phyloP scores from a whole-genome alignment of 352 stramenopile species.

The Phytopythium aichiense region DNA sequence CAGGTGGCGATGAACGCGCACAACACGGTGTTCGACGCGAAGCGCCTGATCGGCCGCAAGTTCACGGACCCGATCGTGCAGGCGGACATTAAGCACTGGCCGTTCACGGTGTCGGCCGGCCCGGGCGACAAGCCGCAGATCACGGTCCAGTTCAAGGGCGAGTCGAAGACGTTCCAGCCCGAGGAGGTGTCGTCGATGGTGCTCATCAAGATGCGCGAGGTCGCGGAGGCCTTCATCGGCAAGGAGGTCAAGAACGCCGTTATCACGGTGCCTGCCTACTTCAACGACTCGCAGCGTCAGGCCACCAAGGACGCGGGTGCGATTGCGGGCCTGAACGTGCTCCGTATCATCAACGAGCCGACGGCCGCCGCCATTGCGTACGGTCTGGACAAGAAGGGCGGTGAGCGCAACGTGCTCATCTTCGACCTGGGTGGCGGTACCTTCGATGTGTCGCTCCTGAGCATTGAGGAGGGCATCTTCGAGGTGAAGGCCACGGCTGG shows the following conservation, averaged over 20 bases:
- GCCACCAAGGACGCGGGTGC: constrained; percentile 93
- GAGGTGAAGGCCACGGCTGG: constrained; percentile 95
- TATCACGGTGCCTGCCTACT: constrained; percentile 95
- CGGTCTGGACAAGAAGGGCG: constrained; percentile 91
- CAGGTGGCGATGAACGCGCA: constrained; percentile 89
- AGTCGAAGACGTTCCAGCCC: constrained; percentile 63
- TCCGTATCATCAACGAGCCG: constrained; percentile 97
- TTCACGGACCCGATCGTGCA: constrained; percentile 90
- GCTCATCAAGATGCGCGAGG: constrained; percentile 67
- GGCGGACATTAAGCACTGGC: constrained; percentile 62
- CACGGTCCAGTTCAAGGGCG: constrained; percentile 64
- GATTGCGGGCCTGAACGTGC: constrained; percentile 93
- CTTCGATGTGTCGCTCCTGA: constrained; percentile 94
- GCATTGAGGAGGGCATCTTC: constrained; percentile 97
- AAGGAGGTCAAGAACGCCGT: constrained; percentile 74
- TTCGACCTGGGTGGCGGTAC: constrained; percentile 96
- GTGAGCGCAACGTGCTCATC: constrained; percentile 92
- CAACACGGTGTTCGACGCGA: constrained; percentile 96
- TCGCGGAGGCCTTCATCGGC: constrained; percentile 64
- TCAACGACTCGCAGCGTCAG: constrained; percentile 93
- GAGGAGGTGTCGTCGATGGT: constrained; percentile 83
- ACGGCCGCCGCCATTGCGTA: constrained; percentile 79
- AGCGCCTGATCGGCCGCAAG: constrained; percentile 94
- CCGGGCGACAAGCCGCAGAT: constrained; percentile 67
- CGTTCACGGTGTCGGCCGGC: constrained; percentile 63